These are phyloP conservation scores for Backusella circina DNA, from an alignment of 192 early-diverging fungal species.

Conservation along the genomic window DNA sequence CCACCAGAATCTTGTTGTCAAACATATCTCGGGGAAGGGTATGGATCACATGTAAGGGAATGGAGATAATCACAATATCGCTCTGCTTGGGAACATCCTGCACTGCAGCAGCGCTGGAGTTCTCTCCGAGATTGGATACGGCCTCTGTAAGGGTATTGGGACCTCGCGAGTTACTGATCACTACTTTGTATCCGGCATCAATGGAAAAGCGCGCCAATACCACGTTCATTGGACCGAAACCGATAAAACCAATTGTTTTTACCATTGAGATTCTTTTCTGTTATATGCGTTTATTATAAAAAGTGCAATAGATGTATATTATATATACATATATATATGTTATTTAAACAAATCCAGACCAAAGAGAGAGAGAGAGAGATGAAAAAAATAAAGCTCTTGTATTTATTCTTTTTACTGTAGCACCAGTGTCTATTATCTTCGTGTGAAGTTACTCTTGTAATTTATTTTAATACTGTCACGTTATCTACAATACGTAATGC, in stretches of 20 bases:
- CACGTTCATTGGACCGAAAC: background rate
- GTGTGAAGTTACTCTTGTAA: background rate
- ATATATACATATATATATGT: background rate
- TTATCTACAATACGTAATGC: background rate
- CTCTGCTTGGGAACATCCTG: background rate
- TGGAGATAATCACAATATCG: background rate
- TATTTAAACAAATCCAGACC: too few species aligned
- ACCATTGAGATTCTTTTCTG: background rate
- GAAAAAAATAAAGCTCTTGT: background rate
- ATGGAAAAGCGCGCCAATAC: background rate
- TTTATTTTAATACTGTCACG: background rate
- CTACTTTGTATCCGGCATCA: background rate
- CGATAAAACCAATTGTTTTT: background rate
- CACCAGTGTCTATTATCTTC: background rate
- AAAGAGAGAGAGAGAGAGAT: background rate
- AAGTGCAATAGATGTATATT: too few species aligned
- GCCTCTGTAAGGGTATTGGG: background rate
- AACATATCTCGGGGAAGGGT: background rate
- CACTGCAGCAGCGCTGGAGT: background rate
- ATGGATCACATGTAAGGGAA: background rate
- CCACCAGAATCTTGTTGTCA: background rate
- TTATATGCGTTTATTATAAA: too few species aligned
- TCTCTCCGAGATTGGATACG: background rate
- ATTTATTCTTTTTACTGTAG: background rate
- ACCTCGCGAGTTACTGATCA: background rate